Percentiles rank a stretch among this genome's conserved stretches.
Evolutionary conservation across 192 early-diverging fungal species (phyloP).

Genomic region (Oehlia diaphana): DNA sequence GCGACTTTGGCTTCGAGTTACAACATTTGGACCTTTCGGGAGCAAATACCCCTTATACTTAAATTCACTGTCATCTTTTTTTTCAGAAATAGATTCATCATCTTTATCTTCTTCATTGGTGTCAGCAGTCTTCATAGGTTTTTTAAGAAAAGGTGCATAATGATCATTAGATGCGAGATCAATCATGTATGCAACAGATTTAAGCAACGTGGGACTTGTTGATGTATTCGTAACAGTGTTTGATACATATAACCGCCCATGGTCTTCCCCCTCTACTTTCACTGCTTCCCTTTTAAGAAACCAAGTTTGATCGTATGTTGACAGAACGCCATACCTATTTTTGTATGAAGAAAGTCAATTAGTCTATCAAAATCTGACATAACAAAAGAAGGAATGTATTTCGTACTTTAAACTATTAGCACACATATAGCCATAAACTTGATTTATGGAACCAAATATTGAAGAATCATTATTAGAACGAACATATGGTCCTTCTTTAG

Average conservation of each 20-base stretch:
- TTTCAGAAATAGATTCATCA: no score
- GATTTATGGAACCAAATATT: background rate
- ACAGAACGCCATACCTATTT: background rate
- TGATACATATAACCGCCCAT: background rate
- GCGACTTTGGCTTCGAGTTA: no score
- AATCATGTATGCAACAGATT: constrained; percentile 1
- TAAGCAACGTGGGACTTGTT: background rate
- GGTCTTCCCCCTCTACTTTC: background rate
- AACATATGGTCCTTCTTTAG: background rate
- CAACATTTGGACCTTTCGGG: no score
- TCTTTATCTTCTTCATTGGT: no score
- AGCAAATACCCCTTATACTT: no score
- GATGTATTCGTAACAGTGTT: background rate
- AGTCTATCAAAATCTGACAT: background rate
- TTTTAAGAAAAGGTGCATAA: background rate
- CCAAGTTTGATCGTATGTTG: no score
- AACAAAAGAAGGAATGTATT: background rate
- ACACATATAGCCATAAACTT: background rate
- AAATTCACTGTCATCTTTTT: no score
- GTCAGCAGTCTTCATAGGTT: background rate
- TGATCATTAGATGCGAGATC: background rate
- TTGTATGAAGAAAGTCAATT: no score
- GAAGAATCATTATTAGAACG: background rate
- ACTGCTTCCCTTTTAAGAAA: background rate
- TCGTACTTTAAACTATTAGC: background rate